Base-by-base conservation (phyloP, 331 rosid species). In the Rhamnella rubrinervis region DNA sequence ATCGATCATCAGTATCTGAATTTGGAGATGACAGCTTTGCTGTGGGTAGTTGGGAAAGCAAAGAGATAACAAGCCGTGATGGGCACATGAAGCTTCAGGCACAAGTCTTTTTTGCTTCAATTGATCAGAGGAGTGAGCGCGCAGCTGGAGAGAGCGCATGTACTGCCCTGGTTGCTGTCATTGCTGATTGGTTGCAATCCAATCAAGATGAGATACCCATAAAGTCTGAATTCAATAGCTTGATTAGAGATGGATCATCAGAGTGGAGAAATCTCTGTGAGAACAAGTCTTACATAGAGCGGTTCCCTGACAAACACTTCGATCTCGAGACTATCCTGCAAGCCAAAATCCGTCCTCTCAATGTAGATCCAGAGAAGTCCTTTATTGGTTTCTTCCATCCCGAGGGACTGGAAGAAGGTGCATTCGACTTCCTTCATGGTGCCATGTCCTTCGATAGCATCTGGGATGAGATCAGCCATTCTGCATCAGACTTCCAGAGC, bases 361-460 rank as follows among this genome's bases (percentile, higher is more conserved):
- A 37, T 17, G 69, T 71, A n/a, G 70, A 20, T 51, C 51, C 68
- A 1, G 77, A 71, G 28, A 70, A 77, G 21, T 77, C 81, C 1
- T 77, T 71, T 53, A 60, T 77, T 59, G 77, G 81, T 61, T 77
- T 77, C 44, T 71, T 77, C 61, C 68, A 60, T 53, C 77, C 73
- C 18, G 77, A 71, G 65, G 75, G 71, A 18, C 21, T 78, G 17
- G 67, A 73, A 55, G 82, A 74, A 56, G 71, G 69, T 38, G 41
- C 12, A 66, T 80, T 85, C 38, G 90, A 77, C 73, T 88, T 88
- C 71, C 83, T 89, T 67, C 90, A 59, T 4, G 88, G 87, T 15
- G 90, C 86, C 63, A 79, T 86, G 89, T 78, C 88, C 46, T 89
- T 84, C 9, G 85, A 77, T 62, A 79, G 79, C 82, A 86, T 85